These are phyloP conservation scores for Trichoderma koningiopsis DNA, from an alignment of 2,329 filamentous ascomycete species.

Conservation along the genomic window DNA sequence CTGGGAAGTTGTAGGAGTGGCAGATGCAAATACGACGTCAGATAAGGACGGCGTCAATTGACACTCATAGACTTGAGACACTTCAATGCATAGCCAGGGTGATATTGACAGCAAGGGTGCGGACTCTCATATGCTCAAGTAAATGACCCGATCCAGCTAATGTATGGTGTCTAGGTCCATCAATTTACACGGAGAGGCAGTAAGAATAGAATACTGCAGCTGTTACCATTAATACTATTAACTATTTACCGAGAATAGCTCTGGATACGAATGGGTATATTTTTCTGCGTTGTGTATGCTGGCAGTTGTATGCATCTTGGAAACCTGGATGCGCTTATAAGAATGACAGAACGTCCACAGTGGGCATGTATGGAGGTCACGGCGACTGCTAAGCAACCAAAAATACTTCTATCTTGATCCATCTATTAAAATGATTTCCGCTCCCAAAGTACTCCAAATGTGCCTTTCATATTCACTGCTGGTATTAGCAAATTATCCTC, in stretches of 20 bases:
- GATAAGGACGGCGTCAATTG: not conserved
- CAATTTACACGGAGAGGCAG: not conserved
- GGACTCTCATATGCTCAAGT: not conserved
- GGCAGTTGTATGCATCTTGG: not conserved
- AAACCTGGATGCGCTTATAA: not conserved
- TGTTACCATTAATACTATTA: not conserved
- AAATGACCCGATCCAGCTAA: not conserved
- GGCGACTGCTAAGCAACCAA: not conserved
- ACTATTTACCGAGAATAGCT: not conserved
- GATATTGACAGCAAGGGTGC: not conserved
- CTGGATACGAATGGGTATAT: not conserved
- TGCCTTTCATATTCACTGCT: not conserved
- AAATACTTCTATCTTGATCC: not conserved
- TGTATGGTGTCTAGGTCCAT: not conserved
- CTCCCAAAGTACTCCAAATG: not conserved
- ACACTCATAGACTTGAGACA: not conserved
- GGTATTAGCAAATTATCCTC: not conserved
- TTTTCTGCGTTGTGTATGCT: not conserved
- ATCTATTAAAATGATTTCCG: not conserved
- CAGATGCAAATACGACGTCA: conserved; percentile 33
- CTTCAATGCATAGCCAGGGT: not conserved
- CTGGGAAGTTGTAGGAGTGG: conserved; percentile 40
- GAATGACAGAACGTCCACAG: not conserved
- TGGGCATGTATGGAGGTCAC: not conserved
- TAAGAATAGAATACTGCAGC: not conserved